These are phyloP conservation scores for Mangifera indica DNA, from an alignment of 345 rosid genomes.

Conservation along the genomic window DNA sequence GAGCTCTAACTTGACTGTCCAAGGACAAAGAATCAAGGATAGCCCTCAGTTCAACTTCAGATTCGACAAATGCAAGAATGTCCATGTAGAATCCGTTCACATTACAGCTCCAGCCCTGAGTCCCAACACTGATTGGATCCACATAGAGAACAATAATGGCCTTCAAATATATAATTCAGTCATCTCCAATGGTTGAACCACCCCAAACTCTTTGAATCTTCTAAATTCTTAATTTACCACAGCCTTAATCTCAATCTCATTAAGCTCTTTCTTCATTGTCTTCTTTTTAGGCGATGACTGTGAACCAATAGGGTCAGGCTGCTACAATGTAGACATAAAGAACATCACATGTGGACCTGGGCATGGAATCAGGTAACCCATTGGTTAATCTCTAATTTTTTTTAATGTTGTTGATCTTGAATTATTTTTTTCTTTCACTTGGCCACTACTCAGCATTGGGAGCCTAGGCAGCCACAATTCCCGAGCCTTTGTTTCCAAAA, in stretches of 20 bases:
- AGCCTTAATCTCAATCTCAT: not conserved
- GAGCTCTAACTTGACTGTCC: conserved; percentile 71
- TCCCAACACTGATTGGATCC: conserved; percentile 96
- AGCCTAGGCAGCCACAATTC: conserved; percentile 88
- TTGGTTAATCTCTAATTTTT: not conserved
- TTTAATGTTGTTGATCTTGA: not conserved
- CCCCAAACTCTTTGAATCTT: not conserved
- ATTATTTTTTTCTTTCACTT: not conserved
- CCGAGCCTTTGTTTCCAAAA: conserved; percentile 80
- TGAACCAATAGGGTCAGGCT: conserved; percentile 87
- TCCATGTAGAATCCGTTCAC: conserved; percentile 49
- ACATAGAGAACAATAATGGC: conserved; percentile 56
- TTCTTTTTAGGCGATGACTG: conserved; percentile 82
- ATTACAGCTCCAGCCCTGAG: conserved; percentile 76
- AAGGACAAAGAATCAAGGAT: conserved; percentile 61
- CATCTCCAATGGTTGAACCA: conserved; percentile 63
- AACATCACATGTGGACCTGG: conserved; percentile 96
- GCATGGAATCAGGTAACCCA: conserved; percentile 86
- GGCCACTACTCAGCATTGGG: conserved; percentile 59
- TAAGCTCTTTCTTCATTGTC: not conserved
- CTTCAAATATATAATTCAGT: conserved; percentile 75
- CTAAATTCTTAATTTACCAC: not conserved
- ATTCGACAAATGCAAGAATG: conserved; percentile 54
- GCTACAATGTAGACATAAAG: conserved; percentile 70
- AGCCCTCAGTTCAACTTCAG: conserved; percentile 88